Evolutionary conservation across 768 basidiomycete species (phyloP).

Genomic region (Favolaschia claudopus): DNA sequence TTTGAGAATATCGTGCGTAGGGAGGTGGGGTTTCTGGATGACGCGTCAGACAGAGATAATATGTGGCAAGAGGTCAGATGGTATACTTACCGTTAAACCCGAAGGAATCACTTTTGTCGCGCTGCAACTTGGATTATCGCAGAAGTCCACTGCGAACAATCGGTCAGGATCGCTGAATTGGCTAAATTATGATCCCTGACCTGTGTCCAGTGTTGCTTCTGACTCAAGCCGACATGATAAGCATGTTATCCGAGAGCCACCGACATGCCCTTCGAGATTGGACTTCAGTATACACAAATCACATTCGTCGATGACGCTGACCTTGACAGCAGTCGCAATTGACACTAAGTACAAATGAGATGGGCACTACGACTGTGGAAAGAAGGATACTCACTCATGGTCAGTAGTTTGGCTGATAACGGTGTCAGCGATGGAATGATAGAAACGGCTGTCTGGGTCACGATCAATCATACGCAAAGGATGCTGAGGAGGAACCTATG

Average conservation of each 20-base stretch:
- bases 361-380: not conserved
- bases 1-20: constrained; percentile 24
- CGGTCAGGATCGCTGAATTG: not conserved
- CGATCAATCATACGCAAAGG: not conserved
- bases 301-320: constrained; percentile 6
- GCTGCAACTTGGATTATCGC: not conserved
- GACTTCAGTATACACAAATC: too few species aligned
- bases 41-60: not conserved
- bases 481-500: not conserved
- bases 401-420: constrained; percentile 27
- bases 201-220: constrained; percentile 3
- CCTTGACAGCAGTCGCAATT: constrained; percentile 12
- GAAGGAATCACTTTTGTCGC: not conserved
- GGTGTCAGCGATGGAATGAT: constrained; percentile 28
- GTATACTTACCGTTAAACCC: not conserved
- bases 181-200: not conserved
- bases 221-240: constrained; percentile 10
- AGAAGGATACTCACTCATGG: constrained; percentile 38
- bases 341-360: not conserved
- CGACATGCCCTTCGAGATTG: too few species aligned
- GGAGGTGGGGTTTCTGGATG: constrained; percentile 18
- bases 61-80: not conserved
- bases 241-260: too few species aligned
- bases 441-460: constrained; percentile 34
- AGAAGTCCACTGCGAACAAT: not conserved